Percentiles rank a stretch among this genome's conserved stretches.
Conservation (phyloP, 2,329 filamentous ascomycete species). For the Lithohypha guttulata region DNA sequence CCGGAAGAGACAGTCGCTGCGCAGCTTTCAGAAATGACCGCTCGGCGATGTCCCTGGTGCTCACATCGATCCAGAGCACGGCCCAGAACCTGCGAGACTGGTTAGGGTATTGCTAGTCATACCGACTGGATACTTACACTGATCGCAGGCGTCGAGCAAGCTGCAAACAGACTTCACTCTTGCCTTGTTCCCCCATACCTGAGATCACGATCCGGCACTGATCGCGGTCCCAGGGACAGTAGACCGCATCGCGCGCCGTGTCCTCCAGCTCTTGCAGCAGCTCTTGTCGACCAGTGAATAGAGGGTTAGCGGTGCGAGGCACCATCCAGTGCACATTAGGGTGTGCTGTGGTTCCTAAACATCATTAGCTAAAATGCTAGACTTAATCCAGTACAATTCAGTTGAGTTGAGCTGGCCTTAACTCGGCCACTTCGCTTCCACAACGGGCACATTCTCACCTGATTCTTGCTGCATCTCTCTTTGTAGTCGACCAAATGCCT, state of each 20-base stretch:
- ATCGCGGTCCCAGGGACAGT: background rate
- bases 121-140: conserved; percentile 16
- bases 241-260: conserved; percentile 11
- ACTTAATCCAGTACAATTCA: too few relatives aligned
- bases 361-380: background rate
- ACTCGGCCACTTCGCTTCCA: too few relatives aligned
- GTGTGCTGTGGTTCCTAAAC: background rate
- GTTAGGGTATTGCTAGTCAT: background rate
- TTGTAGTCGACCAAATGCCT: conserved; percentile 6
- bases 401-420: too few relatives aligned
- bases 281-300: conserved; percentile 21
- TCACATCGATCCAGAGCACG: conserved; percentile 26
- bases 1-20: conserved; percentile 13
- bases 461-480: background rate
- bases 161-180: conserved; percentile 27
- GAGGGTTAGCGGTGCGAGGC: conserved; percentile 16
- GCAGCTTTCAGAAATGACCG: conserved; percentile 22
- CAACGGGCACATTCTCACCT: background rate
- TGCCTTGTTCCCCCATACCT: conserved; percentile 25
- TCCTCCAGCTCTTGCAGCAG: conserved; percentile 14
- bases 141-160: conserved; percentile 20
- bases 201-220: conserved; percentile 24
- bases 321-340: conserved; percentile 21
- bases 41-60: conserved; percentile 19
- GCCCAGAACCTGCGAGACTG: conserved; percentile 24